Percentiles rank a stretch among this genome's conserved stretches.
Conservation (phyloP, 1,284 basidiomycete genomes). For the Amylostereum areolatum region DNA sequence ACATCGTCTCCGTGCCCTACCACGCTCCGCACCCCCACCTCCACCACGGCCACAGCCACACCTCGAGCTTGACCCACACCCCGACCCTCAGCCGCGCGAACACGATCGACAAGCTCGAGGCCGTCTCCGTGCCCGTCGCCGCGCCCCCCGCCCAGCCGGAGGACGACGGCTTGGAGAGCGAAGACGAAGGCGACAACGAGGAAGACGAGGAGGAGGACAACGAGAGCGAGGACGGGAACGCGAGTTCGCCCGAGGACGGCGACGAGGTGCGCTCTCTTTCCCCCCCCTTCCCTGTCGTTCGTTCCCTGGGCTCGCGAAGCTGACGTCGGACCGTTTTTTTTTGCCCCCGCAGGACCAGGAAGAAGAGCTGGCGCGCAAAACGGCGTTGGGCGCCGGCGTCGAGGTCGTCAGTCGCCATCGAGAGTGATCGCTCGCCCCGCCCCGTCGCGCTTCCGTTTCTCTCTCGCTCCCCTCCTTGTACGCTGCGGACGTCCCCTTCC, state of each 20-base stretch:
- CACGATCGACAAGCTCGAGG: no score
- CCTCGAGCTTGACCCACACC: no score
- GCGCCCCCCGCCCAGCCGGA: not conserved
- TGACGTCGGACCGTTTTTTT: not conserved
- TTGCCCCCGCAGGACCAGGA: constrained; percentile 22
- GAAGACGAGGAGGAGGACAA: constrained; percentile 27
- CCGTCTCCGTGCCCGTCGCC: not conserved
- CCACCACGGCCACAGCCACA: no score
- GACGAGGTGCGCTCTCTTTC: constrained; percentile 19
- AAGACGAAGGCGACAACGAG: constrained; percentile 23
- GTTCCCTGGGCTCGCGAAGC: not conserved
- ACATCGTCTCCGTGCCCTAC: no score
- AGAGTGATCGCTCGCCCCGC: constrained; percentile 2
- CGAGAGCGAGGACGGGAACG: constrained; percentile 23
- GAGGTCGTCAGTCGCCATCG: constrained; percentile 65
- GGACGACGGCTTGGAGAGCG: not conserved
- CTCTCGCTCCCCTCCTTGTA: constrained; percentile 6
- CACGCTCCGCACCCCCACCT: no score
- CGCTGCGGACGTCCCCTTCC: not conserved
- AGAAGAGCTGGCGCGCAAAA: constrained; percentile 28
- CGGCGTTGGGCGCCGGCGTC: constrained; percentile 54
- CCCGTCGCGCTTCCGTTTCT: not conserved
- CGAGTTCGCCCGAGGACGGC: constrained; percentile 18
- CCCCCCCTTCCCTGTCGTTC: no score
- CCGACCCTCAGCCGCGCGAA: no score